Evolutionary conservation across 805 yeast species (phyloP), one percentile per base, ranked within the genome.

Genomic region (Komagataella pastoris): DNA sequence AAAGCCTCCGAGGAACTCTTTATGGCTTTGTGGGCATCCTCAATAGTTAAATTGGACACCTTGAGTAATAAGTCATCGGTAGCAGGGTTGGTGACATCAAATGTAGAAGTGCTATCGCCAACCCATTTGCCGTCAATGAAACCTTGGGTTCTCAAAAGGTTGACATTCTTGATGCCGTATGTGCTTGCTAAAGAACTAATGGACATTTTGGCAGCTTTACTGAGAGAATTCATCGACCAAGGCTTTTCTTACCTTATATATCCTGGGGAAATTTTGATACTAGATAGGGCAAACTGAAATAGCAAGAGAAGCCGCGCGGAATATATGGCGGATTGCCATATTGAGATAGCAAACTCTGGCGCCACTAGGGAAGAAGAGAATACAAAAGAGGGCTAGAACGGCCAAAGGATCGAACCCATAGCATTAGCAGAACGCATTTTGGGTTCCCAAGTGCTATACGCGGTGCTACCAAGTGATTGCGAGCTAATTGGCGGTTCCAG

Each of bases 31-130:
- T 68, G 64, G 47, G 71, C 77, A 51, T 71, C 76, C 48, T 78
- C 84, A 3, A 70, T 62, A 8, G 65, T 62, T 8, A 74, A 65
- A 40, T 84, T 80, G 7, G 85, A 77, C 2, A 85, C 84, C 3
- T 70, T 66, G 5, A 80, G 75, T 23, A 81, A 58, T 14, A 70
- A 67, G 17, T 73, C 73, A 19, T 70, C 73, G 23, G 76, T 73
- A 0, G 95, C 95, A 3, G 97, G 97, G 63, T 91, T 88, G 12
- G 66, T 64, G 17, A 90, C 95, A 3, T 72, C 67, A 63, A 88
- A 89, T 3, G 73, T 65, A 17, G 70, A 68, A 6, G 70, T 63
- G 12, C 72, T 64, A 5, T 76, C 65, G 24, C 67, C 58, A 40
- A 79, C 63, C 95, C 96, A 89, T 46, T 55, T 43, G 46, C 96